Conservation (phyloP, 208 protist species). For the Herpetomonas tarakana region DNA sequence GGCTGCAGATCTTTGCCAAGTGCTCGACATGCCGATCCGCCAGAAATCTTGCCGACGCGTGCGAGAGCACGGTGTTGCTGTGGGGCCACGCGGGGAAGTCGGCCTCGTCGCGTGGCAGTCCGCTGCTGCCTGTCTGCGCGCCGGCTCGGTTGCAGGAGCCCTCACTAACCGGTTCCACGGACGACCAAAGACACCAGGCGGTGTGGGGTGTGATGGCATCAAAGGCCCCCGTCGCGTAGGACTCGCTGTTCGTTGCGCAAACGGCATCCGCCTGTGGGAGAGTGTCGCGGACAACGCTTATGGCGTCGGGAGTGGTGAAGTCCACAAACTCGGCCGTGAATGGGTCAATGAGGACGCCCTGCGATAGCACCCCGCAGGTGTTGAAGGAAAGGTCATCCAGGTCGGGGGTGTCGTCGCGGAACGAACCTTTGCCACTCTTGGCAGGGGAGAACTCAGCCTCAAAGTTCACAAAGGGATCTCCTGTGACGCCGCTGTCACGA, state of each 20-base stretch:
- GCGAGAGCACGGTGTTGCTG: neutral
- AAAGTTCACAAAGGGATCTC: too few species aligned
- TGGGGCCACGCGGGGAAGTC: neutral
- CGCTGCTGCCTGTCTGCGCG: too few species aligned
- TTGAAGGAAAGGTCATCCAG: conserved; percentile 57
- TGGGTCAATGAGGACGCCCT: conserved; percentile 57
- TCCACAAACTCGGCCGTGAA: conserved; percentile 33
- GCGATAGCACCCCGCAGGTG: conserved; percentile 55
- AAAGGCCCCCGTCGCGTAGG: conserved; percentile 1
- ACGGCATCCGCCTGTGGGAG: conserved; percentile 19
- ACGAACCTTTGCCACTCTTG: conserved; percentile 1
- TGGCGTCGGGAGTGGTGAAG: too few species aligned
- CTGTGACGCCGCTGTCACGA: neutral
- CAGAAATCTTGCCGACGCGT: neutral
- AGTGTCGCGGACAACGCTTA: too few species aligned
- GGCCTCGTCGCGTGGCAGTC: too few species aligned
- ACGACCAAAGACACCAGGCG: neutral
- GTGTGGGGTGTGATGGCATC: neutral
- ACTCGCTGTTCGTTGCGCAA: conserved; percentile 10
- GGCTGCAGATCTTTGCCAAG: too few species aligned
- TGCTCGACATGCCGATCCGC: neutral
- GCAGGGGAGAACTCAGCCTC: too few species aligned
- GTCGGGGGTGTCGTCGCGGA: conserved; percentile 5
- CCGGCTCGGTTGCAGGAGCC: too few species aligned
- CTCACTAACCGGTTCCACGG: neutral